These are phyloP conservation scores for Colletotrichum eleusines DNA, from an alignment of 2,329 filamentous ascomycete species.

Conservation along the genomic window DNA sequence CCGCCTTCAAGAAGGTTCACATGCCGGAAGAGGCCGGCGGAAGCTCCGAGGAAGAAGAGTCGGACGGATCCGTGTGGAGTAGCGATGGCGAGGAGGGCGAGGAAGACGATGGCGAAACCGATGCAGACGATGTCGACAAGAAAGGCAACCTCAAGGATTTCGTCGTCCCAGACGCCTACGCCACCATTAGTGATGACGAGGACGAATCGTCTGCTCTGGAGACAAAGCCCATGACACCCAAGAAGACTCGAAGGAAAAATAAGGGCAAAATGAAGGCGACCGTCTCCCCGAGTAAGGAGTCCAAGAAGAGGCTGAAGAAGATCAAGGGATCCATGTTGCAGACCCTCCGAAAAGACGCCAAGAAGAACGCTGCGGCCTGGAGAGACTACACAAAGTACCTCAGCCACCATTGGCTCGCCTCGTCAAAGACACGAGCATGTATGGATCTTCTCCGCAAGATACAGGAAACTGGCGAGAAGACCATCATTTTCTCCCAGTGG, in stretches of 20 bases:
- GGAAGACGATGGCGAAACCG: conserved; percentile 46
- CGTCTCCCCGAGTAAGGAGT: conserved; percentile 41
- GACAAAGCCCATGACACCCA: conserved; percentile 16
- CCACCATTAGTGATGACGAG: conserved; percentile 48
- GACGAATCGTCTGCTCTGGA: conserved; percentile 45
- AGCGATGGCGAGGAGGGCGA: conserved; percentile 51
- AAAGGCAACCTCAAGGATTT: conserved; percentile 64
- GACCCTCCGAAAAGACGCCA: conserved; percentile 48
- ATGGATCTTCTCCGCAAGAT: conserved; percentile 70
- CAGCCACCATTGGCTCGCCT: conserved; percentile 77
- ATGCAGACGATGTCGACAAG: conserved; percentile 47
- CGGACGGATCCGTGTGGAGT: conserved; percentile 50
- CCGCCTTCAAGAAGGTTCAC: conserved; percentile 79
- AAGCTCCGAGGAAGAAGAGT: conserved; percentile 49
- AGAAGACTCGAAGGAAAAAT: background rate
- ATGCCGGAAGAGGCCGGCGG: conserved; percentile 63
- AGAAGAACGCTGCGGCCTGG: conserved; percentile 68
- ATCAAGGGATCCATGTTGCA: conserved; percentile 51
- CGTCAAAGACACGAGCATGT: conserved; percentile 79
- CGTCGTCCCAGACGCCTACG: conserved; percentile 61
- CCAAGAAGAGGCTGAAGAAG: conserved; percentile 53
- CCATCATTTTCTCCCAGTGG: conserved; percentile 86
- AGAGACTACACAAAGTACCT: conserved; percentile 77
- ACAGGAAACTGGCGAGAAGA: conserved; percentile 73
- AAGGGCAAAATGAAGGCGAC: conserved; percentile 42